phyloP scores from a whole-genome alignment of 1,284 basidiomycete species.

The Uromyces viciae-fabae region DNA sequence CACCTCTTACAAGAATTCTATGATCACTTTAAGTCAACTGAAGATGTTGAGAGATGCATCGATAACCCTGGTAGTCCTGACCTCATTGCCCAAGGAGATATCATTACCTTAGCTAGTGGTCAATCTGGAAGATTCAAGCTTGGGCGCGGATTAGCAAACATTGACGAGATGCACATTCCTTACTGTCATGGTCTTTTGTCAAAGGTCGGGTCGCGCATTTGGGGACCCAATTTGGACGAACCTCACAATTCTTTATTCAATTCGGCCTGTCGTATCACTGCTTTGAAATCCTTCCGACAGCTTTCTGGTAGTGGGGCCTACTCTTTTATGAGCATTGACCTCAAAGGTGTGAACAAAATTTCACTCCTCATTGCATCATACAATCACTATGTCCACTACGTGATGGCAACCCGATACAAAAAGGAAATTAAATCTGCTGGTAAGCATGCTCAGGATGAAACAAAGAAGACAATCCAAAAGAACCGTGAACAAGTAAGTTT shows the following conservation, averaged over 20 bases:
- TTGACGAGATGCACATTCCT: not conserved
- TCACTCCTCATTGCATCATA: not conserved
- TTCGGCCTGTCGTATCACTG: not conserved
- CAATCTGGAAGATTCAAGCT: not conserved
- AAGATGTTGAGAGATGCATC: not conserved
- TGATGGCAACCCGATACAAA: slow-evolving; percentile 5
- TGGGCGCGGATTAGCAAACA: not conserved
- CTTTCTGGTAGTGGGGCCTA: not conserved
- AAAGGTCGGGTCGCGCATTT: not conserved
- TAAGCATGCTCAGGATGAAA: not conserved
- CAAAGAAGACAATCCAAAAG: not conserved
- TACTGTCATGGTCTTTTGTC: not conserved
- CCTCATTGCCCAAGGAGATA: not conserved
- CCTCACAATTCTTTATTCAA: not conserved
- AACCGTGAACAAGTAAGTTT: not conserved
- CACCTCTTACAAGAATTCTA: not conserved
- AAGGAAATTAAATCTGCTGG: not conserved
- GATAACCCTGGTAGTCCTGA: not conserved
- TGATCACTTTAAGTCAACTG: not conserved
- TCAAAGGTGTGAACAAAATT: not conserved
- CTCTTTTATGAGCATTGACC: slow-evolving; percentile 14
- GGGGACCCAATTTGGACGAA: slow-evolving; percentile 13
- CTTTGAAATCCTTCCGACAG: slow-evolving; percentile 5
- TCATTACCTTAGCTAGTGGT: not conserved
- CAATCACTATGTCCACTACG: slow-evolving; percentile 28